Conservation (phyloP, 805 yeast species). For the Starmerella apicola region DNA sequence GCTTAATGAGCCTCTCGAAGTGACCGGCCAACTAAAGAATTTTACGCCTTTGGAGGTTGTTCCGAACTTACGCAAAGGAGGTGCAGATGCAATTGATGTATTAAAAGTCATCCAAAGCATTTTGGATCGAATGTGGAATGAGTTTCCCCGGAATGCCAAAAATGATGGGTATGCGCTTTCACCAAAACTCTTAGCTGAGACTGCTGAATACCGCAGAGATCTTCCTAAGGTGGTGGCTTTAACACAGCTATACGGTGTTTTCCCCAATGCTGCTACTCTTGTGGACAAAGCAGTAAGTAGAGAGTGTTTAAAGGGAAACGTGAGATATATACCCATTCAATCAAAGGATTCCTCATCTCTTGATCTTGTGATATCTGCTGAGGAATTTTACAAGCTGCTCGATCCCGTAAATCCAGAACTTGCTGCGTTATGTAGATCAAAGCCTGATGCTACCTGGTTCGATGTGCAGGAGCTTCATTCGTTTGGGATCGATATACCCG, state of each 20-base stretch:
- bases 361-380: constrained; percentile 26
- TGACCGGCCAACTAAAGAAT: constrained; percentile 9
- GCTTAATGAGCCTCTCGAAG: constrained; percentile 13
- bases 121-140: constrained; percentile 23
- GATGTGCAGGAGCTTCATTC: constrained; percentile 19
- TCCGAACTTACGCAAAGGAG: constrained; percentile 2
- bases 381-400: constrained; percentile 15
- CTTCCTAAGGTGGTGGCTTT: constrained; percentile 27
- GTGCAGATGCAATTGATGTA: constrained; percentile 18
- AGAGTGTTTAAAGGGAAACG: constrained; percentile 19
- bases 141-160: constrained; percentile 23
- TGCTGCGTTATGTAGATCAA: constrained; percentile 18
- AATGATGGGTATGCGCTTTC: constrained; percentile 17
- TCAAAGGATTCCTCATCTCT: constrained; percentile 20
- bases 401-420: constrained; percentile 13
- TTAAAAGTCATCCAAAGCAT: constrained; percentile 20
- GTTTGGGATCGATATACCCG: constrained; percentile 15
- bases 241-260: constrained; percentile 29
- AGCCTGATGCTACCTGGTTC: constrained; percentile 25
- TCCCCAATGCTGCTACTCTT: constrained; percentile 26
- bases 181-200: constrained; percentile 20
- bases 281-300: constrained; percentile 27
- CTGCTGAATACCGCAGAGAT: constrained; percentile 20
- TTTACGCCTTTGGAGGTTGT: constrained; percentile 17
- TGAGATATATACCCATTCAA: constrained; percentile 25